Conservation (phyloP, 306 rosid species). For the Malus fusca region DNA sequence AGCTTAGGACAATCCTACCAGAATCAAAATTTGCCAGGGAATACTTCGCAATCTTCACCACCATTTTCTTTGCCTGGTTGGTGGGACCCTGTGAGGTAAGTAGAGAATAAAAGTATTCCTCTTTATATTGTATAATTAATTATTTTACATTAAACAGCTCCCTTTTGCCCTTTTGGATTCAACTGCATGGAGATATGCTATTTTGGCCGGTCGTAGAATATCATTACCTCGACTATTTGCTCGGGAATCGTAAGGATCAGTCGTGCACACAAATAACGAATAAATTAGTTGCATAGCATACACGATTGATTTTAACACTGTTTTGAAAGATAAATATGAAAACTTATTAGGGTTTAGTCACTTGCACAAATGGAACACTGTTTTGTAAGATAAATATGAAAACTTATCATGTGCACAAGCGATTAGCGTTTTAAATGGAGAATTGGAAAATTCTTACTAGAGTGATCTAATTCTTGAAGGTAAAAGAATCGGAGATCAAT, state of each 20-base stretch:
- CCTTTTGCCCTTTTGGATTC: background rate
- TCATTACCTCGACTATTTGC: background rate
- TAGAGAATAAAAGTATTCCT: background rate
- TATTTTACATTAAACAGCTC: background rate
- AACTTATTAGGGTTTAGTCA: background rate
- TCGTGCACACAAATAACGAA: too few species aligned
- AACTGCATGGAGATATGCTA: background rate
- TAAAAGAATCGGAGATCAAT: slow-evolving; percentile 60
- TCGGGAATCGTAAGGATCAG: too few species aligned
- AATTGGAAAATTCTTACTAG: slow-evolving; percentile 4
- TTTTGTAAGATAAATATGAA: background rate
- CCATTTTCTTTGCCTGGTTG: slow-evolving; percentile 80
- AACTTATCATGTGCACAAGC: background rate
- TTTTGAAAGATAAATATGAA: background rate
- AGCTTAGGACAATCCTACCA: slow-evolving; percentile 61
- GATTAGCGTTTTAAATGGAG: background rate
- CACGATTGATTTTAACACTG: background rate
- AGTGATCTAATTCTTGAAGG: slow-evolving; percentile 34
- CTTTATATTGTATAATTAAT: background rate
- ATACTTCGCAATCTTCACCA: slow-evolving; percentile 61
- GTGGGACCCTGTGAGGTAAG: slow-evolving; percentile 83
- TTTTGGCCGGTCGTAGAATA: background rate
- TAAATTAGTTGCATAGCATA: too few species aligned
- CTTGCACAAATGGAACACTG: background rate
- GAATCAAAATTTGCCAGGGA: slow-evolving; percentile 67